Conservation (phyloP, 2,329 filamentous ascomycete genomes). For the Xylariaceae sp. region DNA sequence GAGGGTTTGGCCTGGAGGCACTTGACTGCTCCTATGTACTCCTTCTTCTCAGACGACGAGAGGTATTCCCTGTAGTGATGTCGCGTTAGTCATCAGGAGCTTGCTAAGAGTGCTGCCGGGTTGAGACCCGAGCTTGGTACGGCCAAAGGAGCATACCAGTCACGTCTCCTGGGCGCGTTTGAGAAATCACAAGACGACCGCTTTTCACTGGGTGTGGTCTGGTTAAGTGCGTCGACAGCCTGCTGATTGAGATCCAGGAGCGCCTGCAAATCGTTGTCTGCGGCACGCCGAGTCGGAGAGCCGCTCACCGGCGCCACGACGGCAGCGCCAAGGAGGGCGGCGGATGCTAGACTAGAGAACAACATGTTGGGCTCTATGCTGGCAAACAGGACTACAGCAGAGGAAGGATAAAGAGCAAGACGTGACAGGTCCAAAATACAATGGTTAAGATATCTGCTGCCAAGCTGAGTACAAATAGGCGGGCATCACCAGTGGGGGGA, state of each 20-base stretch:
- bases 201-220: not conserved
- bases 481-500: too few species aligned
- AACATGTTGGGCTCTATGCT: not conserved
- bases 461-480: too few species aligned
- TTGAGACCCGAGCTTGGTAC: not conserved
- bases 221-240: constrained; percentile 7
- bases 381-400: too few species aligned
- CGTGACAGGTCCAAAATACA: too few species aligned
- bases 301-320: constrained; percentile 8
- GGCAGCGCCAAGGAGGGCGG: not conserved
- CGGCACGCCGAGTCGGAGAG: constrained; percentile 1
- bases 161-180: constrained; percentile 7
- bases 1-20: constrained; percentile 32
- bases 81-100: not conserved
- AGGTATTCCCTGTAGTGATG: constrained; percentile 5
- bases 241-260: constrained; percentile 9
- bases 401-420: too few species aligned
- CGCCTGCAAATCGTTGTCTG: constrained; percentile 2
- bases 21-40: constrained; percentile 32
- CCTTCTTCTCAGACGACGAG: constrained; percentile 2
- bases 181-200: constrained; percentile 4
- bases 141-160: constrained; percentile 10
- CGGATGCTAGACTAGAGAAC: not conserved
- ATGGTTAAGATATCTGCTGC: too few species aligned
- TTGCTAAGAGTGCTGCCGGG: not conserved